Percentiles rank a stretch among this genome's conserved stretches.
Conservation (phyloP, 495 filamentous ascomycete genomes). For the Pseudotulostoma volvatum region DNA sequence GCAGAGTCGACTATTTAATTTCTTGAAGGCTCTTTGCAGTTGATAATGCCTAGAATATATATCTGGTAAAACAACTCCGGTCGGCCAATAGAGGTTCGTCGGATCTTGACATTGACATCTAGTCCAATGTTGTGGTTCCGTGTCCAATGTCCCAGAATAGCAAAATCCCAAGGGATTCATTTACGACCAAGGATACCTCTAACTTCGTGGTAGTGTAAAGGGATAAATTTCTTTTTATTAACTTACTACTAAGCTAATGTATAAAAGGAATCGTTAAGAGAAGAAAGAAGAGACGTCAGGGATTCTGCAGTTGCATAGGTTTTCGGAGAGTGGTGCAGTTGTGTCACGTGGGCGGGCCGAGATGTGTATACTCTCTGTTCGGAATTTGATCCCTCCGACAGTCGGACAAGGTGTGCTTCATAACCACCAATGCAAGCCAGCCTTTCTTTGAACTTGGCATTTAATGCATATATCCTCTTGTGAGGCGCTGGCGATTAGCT, state of each 20-base stretch:
- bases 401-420: conserved; percentile 1
- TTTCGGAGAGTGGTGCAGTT: too few species aligned
- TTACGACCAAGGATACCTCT: too few species aligned
- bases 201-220: too few species aligned
- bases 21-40: neutral
- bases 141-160: conserved; percentile 1
- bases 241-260: neutral
- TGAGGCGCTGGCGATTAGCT: neutral
- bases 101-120: neutral
- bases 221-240: too few species aligned
- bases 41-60: conserved; percentile 1
- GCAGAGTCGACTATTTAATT: neutral
- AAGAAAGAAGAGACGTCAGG: too few species aligned
- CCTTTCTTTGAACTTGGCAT: neutral
- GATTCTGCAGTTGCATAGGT: too few species aligned
- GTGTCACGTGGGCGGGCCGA: too few species aligned
- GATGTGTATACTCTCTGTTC: neutral
- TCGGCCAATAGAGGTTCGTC: conserved; percentile 1
- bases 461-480: neutral
- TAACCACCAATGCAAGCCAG: neutral
- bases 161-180: neutral
- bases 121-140: neutral
- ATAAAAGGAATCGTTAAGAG: too few species aligned
- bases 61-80: neutral
- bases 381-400: neutral